These are phyloP conservation scores for Solanum peruvianum DNA, from an alignment of 257 asterid genomes.

Conservation along the genomic window DNA sequence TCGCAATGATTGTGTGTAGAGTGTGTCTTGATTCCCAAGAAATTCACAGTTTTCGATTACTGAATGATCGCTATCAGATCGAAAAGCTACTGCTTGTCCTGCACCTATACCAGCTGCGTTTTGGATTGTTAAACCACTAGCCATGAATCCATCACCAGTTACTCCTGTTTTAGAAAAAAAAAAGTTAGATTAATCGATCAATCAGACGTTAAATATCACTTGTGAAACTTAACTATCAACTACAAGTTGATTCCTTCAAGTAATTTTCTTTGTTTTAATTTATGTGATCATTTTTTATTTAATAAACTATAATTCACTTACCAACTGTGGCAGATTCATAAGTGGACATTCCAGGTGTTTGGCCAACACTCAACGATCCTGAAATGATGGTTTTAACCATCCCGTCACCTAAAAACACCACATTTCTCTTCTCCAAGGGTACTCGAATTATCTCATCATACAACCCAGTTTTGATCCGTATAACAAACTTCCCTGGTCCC, in stretches of 20 bases:
- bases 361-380: background rate
- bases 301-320: background rate
- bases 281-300: background rate
- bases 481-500: background rate
- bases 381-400: slow-evolving; percentile 1
- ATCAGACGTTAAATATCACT: background rate
- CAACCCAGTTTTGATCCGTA: background rate
- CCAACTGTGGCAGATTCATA: background rate
- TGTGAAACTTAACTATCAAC: background rate
- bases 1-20: slow-evolving; percentile 41
- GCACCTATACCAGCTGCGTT: slow-evolving; percentile 38
- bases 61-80: slow-evolving; percentile 35
- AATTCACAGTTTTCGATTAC: slow-evolving; percentile 38
- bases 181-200: background rate
- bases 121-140: slow-evolving; percentile 24
- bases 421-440: background rate
- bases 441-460: background rate
- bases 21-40: slow-evolving; percentile 46
- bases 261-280: background rate
- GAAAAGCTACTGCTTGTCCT: slow-evolving; percentile 53
- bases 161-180: slow-evolving; percentile 16
- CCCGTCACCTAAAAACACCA: background rate
- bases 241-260: background rate
- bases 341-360: background rate
- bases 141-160: slow-evolving; percentile 53